Conservation (phyloP, 176 grass and related monocot genomes). For the Raddia guianensis region DNA sequence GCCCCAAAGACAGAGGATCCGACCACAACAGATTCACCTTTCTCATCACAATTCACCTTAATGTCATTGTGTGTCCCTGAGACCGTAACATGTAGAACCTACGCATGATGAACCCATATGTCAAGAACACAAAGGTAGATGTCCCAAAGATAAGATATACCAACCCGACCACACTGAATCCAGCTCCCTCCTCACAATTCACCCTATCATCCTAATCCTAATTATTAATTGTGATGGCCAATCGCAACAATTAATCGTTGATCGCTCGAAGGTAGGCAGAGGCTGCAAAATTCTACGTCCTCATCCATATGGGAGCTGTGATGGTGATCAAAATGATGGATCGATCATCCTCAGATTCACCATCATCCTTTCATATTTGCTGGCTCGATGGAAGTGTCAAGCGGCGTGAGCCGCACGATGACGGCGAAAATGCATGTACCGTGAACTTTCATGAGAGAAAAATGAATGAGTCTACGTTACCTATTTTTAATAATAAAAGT, state of each 20-base stretch:
- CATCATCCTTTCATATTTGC: neutral
- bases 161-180: neutral
- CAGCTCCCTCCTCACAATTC: neutral
- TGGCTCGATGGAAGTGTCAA: neutral
- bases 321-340: neutral
- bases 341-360: neutral
- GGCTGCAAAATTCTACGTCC: neutral
- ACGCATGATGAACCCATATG: no score
- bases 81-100: no score
- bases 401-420: constrained; percentile 6
- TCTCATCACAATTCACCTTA: no score
- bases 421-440: neutral
- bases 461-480: neutral
- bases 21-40: no score
- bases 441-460: neutral
- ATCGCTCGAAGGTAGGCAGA: neutral
- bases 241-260: neutral
- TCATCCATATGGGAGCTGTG: neutral
- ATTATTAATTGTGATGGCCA: constrained; percentile 29
- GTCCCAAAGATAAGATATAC: no score
- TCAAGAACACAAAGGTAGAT: no score
- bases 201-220: constrained; percentile 17
- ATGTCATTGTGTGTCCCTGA: no score
- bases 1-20: no score
- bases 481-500: no score